Base-by-base conservation (phyloP, 2,329 filamentous ascomycete species). In the Nothopassalora personata region DNA sequence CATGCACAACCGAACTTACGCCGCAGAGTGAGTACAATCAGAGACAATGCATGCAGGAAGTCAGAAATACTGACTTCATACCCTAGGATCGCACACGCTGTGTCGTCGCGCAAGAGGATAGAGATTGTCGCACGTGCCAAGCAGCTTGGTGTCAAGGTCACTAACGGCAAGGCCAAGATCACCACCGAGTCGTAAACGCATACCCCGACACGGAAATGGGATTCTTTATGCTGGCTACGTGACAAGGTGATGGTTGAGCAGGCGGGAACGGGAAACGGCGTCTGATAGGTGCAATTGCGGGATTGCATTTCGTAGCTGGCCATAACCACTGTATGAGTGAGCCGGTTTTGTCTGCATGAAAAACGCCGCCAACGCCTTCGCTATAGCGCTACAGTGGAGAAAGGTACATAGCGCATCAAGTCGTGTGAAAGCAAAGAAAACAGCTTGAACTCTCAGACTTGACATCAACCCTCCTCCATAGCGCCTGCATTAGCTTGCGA, bases 1-100 rank as follows among this genome's bases (percentile, higher is more conserved):
- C 74, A 99, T 99, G 94, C 94, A 99, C 89, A 97, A 97, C 90
- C 88, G 89, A 79, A 96, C 91, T 80, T 97, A 90, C 82, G 94
- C 94, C 78, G 94, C 94, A 77, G 94, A 99, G 92, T 97, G 91
- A 73, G 91, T 86, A 48, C 33, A 58, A 19, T 5, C 15, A 46
- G 34, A 23, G 28, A 50, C n/a, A 55, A 10, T 11, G 10, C 18
- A 19, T 10, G 54, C 23, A 30, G 39, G 18, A 31, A 23, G 56
- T 54, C 49, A 36, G 58, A 28, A 54, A 49, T 61, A 58, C 79
- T 82, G 70, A 81, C 66, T 18, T 4, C 1, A 27, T 33, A 34
- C 9, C 33, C 27, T 71, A 97, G 92, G 86, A 99, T 99, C 79
- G 90, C 89, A 78, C 91, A 96, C 85, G 89, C 90, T 79, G 94